A percentile compares a stretch with the other conserved stretches of the same genome.
phyloP scores from a whole-genome alignment of 805 yeast genomes.

The Saturnispora mendoncae region DNA sequence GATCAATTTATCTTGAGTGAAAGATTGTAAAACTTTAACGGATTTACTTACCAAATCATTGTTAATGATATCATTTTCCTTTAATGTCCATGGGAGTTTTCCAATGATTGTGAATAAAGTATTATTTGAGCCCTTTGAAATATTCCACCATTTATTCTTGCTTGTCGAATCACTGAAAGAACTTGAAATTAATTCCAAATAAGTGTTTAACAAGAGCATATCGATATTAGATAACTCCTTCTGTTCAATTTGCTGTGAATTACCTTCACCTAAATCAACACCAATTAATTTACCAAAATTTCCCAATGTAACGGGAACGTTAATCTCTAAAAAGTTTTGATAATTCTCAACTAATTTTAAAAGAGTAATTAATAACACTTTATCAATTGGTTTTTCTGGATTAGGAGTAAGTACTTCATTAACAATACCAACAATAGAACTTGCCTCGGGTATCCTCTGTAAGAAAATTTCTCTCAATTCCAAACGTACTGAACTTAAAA shows the following conservation, averaged over 20 bases:
- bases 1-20: conserved; percentile 44
- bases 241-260: conserved; percentile 11
- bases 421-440: conserved; percentile 34
- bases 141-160: conserved; percentile 71
- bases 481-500: conserved; percentile 12
- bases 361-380: conserved; percentile 40
- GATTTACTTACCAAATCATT: conserved; percentile 30
- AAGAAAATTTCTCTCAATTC: conserved; percentile 21
- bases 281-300: conserved; percentile 11
- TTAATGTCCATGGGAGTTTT: conserved; percentile 34
- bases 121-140: conserved; percentile 32
- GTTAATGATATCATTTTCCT: conserved; percentile 13
- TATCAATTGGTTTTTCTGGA: conserved; percentile 30
- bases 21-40: conserved; percentile 37
- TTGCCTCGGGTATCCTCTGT: conserved; percentile 41
- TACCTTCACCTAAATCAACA: conserved; percentile 23
- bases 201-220: conserved; percentile 47
- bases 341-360: conserved; percentile 32
- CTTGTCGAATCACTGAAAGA: conserved; percentile 13
- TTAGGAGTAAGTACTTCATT: conserved; percentile 29
- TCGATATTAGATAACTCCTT: conserved; percentile 40
- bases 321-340: conserved; percentile 15
- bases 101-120: conserved; percentile 64
- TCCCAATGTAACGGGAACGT: conserved; percentile 16
- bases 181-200: conserved; percentile 51